Evolutionary conservation across 495 filamentous ascomycete species (phyloP).

Genomic region (Xylaria longipes): DNA sequence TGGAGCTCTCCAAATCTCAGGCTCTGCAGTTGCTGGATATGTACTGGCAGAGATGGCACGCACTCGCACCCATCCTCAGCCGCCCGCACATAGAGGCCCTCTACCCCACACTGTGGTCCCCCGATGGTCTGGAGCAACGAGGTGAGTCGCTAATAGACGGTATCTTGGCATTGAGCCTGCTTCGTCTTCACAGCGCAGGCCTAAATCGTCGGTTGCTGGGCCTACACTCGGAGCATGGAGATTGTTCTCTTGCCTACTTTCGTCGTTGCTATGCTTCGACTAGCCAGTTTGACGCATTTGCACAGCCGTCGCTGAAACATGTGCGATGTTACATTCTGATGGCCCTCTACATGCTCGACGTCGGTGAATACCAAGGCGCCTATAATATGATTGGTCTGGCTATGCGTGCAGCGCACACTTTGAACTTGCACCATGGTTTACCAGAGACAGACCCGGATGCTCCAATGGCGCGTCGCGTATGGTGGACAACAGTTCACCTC

Average conservation of each 20-base stretch:
- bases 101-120: slow-evolving; percentile 16
- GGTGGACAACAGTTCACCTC: slow-evolving; percentile 44
- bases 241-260: slow-evolving; percentile 36
- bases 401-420: slow-evolving; percentile 40
- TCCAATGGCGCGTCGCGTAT: slow-evolving; percentile 31
- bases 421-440: slow-evolving; percentile 32
- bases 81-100: slow-evolving; percentile 21
- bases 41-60: slow-evolving; percentile 34
- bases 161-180: slow-evolving; percentile 34
- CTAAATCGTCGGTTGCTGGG: slow-evolving; percentile 37
- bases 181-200: slow-evolving; percentile 35
- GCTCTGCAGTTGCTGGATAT: slow-evolving; percentile 31
- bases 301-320: slow-evolving; percentile 29
- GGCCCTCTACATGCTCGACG: no score
- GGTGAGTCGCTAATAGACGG: slow-evolving; percentile 36
- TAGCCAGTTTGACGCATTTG: slow-evolving; percentile 29
- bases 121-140: slow-evolving; percentile 7
- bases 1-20: slow-evolving; percentile 32
- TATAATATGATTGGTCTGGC: slow-evolving; percentile 45
- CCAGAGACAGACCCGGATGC: slow-evolving; percentile 17
- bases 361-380: slow-evolving; percentile 36
- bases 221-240: slow-evolving; percentile 36
- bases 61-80: slow-evolving; percentile 32
- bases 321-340: slow-evolving; percentile 39
- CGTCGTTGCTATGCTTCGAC: slow-evolving; percentile 34